These are phyloP conservation scores for Fusarium nygamai DNA, from an alignment of 2,329 filamentous ascomycete species.

Conservation along the genomic window DNA sequence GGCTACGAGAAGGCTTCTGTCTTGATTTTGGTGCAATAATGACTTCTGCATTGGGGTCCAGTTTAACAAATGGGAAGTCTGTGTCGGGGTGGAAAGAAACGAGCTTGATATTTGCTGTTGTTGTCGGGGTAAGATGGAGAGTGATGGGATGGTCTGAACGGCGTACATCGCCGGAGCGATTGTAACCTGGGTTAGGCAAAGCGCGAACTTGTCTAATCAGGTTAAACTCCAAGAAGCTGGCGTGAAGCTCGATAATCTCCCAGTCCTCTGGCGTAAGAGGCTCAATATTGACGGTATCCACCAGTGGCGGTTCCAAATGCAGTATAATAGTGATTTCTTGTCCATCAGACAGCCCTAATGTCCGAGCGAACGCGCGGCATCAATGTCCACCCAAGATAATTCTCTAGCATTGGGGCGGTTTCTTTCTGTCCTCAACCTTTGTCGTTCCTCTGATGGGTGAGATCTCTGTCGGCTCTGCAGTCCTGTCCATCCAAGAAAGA, in stretches of 20 bases:
- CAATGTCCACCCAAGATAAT: not conserved
- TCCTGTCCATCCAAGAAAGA: not conserved
- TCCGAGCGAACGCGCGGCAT: constrained; percentile 74
- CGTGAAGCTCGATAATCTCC: constrained; percentile 98
- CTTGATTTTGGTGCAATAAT: constrained; percentile 95
- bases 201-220: constrained; percentile 92
- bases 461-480: not conserved
- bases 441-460: not conserved
- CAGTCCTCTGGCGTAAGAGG: constrained; percentile 94
- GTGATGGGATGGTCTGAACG: not conserved
- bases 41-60: constrained; percentile 93
- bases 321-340: constrained; percentile 68
- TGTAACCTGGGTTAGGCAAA: constrained; percentile 78
- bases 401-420: not conserved
- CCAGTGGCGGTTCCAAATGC: constrained; percentile 88
- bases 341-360: constrained; percentile 43
- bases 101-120: constrained; percentile 89
- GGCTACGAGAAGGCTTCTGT: constrained; percentile 61
- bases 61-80: constrained; percentile 85
- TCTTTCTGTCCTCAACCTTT: fast-evolving
- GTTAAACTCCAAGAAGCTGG: constrained; percentile 93
- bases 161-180: too few species aligned
- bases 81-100: constrained; percentile 77
- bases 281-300: constrained; percentile 95
- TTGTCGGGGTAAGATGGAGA: constrained; percentile 93